Evolutionary conservation across 306 rosid species (phyloP), one percentile per base, ranked within the genome.

Genomic region (Spatholobus suberectus): DNA sequence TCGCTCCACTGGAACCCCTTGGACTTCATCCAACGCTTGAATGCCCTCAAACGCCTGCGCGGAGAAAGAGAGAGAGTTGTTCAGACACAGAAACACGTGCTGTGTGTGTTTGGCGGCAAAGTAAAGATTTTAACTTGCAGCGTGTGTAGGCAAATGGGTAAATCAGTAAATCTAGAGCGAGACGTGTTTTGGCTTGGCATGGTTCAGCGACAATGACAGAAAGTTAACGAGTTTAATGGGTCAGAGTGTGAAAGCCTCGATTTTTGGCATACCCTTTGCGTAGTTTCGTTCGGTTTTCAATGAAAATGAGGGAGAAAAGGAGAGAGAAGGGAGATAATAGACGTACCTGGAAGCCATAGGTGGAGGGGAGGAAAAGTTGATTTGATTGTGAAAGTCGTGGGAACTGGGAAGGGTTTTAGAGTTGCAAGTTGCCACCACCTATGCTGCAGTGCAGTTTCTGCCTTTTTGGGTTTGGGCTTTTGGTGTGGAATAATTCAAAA

Each of bases 11-110:
- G 89, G 65, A 93, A 76, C 14, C 95, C 96, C 24, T 85, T 44
- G 7, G 90, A 83, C 57, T 82, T 80, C 98, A 95, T 95, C 98
- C 98, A 95, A 55, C 97, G 92, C 90, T 92, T 95, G 84, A 93
- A 95, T 52, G 91, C 90, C 87, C 98, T 87, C 78, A 95, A 23
- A 71, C 99, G 94, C 86, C 98, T 90, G 26, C 13, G 0, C 41
- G 79, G 5, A 51, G 14, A 67, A 37, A 65, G 7, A 44, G 0
- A 54, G 6, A 49, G 35, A 46, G 14, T 61, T 62, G 4, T 35
- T 75, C 24, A 49, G 47, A 32, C 40, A 35, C 35, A 44, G 62
- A 76, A 14, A 62, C 37, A 11, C 11, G 17, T 55, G 70, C 8
- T 46, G 14, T 27, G 55, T 46, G 14, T 27, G 55, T 41, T 65